phyloP scores from a whole-genome alignment of 2,329 filamentous ascomycete genomes.

The Xylariomycetidae sp. region DNA sequence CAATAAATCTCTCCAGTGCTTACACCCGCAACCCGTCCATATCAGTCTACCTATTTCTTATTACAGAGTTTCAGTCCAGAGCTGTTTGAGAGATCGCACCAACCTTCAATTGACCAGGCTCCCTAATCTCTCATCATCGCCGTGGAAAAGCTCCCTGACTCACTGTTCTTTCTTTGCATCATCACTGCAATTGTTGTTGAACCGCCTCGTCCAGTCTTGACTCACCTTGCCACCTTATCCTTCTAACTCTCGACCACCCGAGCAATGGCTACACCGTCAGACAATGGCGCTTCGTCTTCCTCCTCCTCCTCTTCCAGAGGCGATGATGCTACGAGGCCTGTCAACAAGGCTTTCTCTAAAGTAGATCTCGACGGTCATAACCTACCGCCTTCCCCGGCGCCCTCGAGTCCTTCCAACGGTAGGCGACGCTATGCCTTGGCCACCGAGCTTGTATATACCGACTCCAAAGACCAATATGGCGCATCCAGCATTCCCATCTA shows the following conservation, averaged over 20 bases:
- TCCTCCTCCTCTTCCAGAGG: slow-evolving; percentile 15
- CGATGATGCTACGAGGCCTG: slow-evolving; percentile 33
- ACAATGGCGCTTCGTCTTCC: slow-evolving; percentile 26
- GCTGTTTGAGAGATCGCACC: too few relatives aligned
- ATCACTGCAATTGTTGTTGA: too few relatives aligned
- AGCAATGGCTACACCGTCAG: slow-evolving; percentile 16
- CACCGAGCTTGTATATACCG: slow-evolving; percentile 94
- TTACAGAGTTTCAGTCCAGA: too few relatives aligned
- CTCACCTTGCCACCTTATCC: slow-evolving; percentile 2
- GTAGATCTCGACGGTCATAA: slow-evolving; percentile 80
- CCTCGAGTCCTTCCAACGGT: slow-evolving; percentile 82
- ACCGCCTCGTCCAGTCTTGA: too few relatives aligned
- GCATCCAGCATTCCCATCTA: slow-evolving; percentile 96
- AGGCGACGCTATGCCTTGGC: slow-evolving; percentile 83
- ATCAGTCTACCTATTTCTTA: too few relatives aligned
- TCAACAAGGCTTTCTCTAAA: slow-evolving; percentile 52
- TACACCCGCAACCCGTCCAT: too few relatives aligned
- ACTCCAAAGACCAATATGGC: slow-evolving; percentile 95
- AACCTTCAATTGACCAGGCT: too few relatives aligned
- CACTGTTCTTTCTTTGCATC: too few relatives aligned
- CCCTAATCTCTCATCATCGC: too few relatives aligned
- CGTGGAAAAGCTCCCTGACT: too few relatives aligned
- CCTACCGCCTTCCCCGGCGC: slow-evolving; percentile 85
- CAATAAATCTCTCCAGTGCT: too few relatives aligned
- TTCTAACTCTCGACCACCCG: neutral